A percentile compares a stretch with the other conserved stretches of the same genome.
Evolutionary conservation across 2,329 filamentous ascomycete genomes (phyloP).

Genomic region (Bipolaris victoriae): DNA sequence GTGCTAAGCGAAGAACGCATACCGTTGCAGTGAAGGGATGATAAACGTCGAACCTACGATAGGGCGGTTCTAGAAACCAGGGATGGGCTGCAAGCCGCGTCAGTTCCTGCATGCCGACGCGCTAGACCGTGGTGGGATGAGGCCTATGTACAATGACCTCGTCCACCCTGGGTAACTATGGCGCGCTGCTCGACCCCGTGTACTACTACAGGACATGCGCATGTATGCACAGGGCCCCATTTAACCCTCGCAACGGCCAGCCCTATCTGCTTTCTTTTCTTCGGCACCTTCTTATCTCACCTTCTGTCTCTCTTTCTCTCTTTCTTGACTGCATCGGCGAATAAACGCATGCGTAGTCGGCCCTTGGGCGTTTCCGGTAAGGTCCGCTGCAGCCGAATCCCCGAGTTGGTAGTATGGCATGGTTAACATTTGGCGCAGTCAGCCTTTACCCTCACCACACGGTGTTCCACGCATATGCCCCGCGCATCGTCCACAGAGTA

Average conservation of each 20-base stretch:
- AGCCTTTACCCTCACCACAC: constrained; percentile 31
- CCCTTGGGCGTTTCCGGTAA: constrained; percentile 32
- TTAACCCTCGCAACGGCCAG: constrained; percentile 2
- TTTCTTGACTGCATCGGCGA: constrained; percentile 20
- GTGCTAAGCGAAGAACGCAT: too few species aligned
- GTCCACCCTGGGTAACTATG: constrained; percentile 11
- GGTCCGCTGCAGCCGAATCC: constrained; percentile 6
- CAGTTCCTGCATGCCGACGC: constrained; percentile 25
- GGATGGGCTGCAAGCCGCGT: constrained; percentile 14
- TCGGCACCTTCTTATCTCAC: background rate
- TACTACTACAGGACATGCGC: too few species aligned
- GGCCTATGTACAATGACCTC: constrained; percentile 22
- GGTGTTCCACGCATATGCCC: constrained; percentile 36
- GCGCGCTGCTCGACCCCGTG: background rate
- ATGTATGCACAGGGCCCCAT: constrained; percentile 15
- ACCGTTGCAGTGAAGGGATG: background rate
- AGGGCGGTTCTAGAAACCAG: constrained; percentile 22
- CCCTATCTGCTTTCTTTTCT: background rate
- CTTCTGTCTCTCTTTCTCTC: too few species aligned
- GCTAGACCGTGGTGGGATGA: constrained; percentile 17
- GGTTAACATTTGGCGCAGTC: constrained; percentile 25
- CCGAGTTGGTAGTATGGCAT: constrained; percentile 4
- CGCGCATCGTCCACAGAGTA: constrained; percentile 36
- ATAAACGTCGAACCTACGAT: constrained; percentile 19
- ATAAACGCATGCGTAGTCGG: constrained; percentile 34